These are phyloP conservation scores for Corymbia calophylla DNA, from an alignment of 441 rosid species.

Conservation along the genomic window DNA sequence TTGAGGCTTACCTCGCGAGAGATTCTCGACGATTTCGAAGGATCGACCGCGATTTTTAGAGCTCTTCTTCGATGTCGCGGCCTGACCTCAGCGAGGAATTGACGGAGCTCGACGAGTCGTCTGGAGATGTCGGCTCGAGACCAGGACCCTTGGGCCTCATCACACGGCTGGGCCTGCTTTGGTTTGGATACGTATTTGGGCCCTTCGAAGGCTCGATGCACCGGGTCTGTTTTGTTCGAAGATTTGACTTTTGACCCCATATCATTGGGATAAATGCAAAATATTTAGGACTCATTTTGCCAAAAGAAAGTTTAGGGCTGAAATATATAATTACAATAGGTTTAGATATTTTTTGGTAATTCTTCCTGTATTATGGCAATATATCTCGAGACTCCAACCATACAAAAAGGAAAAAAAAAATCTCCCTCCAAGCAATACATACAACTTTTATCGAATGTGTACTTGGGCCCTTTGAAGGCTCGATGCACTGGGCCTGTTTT, in stretches of 20 bases:
- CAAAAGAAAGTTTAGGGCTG: too few relatives aligned
- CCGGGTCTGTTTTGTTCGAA: background rate
- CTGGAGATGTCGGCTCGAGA: background rate
- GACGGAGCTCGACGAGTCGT: background rate
- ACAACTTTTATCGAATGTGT: background rate
- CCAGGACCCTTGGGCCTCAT: background rate
- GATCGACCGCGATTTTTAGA: background rate
- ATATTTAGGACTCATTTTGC: too few relatives aligned
- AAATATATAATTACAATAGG: too few relatives aligned
- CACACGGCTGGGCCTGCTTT: background rate
- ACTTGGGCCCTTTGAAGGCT: background rate
- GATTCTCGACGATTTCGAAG: background rate
- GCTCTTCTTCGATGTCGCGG: background rate
- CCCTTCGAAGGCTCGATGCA: background rate
- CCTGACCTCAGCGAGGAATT: background rate
- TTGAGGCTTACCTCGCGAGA: background rate
- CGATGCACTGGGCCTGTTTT: background rate
- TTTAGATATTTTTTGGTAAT: too few relatives aligned
- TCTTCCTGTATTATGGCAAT: background rate
- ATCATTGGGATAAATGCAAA: too few relatives aligned
- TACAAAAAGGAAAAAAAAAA: too few relatives aligned
- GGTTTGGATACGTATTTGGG: background rate
- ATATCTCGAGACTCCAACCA: too few relatives aligned
- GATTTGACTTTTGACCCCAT: background rate
- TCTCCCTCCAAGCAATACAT: too few relatives aligned